These are phyloP conservation scores for Middelhovenomyces tepae DNA, from an alignment of 805 yeast species.

Conservation along the genomic window DNA sequence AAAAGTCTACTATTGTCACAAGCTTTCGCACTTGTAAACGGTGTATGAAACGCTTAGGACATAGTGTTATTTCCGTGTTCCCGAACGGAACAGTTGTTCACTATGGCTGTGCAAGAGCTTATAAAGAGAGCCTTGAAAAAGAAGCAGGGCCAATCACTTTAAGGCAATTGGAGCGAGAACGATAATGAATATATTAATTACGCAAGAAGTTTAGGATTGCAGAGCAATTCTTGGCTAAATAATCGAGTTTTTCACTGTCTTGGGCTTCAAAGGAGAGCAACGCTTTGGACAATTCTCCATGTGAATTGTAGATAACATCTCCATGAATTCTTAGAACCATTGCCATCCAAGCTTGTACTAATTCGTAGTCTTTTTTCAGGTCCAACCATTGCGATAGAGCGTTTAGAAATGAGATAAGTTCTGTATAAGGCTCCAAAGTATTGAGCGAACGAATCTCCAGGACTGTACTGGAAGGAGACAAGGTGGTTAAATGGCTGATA, in stretches of 20 bases:
- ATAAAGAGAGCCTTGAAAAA: constrained; percentile 9
- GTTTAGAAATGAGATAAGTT: constrained; percentile 54
- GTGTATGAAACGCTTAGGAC: constrained; percentile 50
- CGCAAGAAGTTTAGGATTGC: constrained; percentile 61
- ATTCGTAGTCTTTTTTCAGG: constrained; percentile 56
- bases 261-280: constrained; percentile 8
- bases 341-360: constrained; percentile 71
- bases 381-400: constrained; percentile 56
- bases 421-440: constrained; percentile 52
- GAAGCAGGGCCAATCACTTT: background rate
- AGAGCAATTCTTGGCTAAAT: constrained; percentile 66
- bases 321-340: constrained; percentile 73
- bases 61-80: constrained; percentile 42
- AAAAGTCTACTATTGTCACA: constrained; percentile 31
- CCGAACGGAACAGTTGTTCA: constrained; percentile 42
- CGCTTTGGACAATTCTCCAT: constrained; percentile 27
- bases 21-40: constrained; percentile 45
- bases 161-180: background rate
- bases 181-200: background rate
- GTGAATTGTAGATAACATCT: constrained; percentile 48
- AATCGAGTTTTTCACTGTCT: constrained; percentile 48
- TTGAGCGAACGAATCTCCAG: constrained; percentile 78
- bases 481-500: constrained; percentile 42
- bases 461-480: constrained; percentile 75
- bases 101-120: constrained; percentile 41